Evolutionary conservation across 139 green algal species (phyloP).

Genomic region (Chlamydomonas sp.): DNA sequence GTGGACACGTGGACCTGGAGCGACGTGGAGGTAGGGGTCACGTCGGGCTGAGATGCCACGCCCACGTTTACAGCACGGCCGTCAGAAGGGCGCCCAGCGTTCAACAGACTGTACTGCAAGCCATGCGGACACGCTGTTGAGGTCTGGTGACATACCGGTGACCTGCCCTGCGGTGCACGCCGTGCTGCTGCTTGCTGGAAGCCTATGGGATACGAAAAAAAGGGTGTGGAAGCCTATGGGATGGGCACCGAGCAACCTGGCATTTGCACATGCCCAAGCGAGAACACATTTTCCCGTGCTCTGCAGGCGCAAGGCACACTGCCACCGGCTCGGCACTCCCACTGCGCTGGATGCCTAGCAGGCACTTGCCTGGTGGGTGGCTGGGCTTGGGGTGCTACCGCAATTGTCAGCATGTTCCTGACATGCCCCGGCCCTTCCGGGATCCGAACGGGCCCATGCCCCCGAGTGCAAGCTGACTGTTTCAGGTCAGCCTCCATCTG

Average conservation of each 20-base stretch:
- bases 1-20: conserved; percentile 54
- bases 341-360: conserved; percentile 53
- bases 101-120: no score
- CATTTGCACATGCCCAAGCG: background rate
- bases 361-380: conserved; percentile 53
- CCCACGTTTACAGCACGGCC: background rate
- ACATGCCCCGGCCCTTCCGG: no score
- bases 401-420: no score
- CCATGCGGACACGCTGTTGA: no score
- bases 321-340: conserved; percentile 67
- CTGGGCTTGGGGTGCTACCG: background rate
- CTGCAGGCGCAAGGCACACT: conserved; percentile 35
- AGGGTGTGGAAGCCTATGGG: background rate
- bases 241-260: background rate
- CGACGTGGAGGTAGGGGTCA: conserved; percentile 43
- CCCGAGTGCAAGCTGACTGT: no score
- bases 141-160: no score
- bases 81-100: no score
- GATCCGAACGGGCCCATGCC: no score
- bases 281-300: no score
- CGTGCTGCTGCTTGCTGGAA: background rate
- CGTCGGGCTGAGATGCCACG: background rate
- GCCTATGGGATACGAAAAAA: background rate
- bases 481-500: no score
- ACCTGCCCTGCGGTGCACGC: background rate